phyloP scores from a whole-genome alignment of 2,329 filamentous ascomycete genomes.

The Paecilomyces formosus region DNA sequence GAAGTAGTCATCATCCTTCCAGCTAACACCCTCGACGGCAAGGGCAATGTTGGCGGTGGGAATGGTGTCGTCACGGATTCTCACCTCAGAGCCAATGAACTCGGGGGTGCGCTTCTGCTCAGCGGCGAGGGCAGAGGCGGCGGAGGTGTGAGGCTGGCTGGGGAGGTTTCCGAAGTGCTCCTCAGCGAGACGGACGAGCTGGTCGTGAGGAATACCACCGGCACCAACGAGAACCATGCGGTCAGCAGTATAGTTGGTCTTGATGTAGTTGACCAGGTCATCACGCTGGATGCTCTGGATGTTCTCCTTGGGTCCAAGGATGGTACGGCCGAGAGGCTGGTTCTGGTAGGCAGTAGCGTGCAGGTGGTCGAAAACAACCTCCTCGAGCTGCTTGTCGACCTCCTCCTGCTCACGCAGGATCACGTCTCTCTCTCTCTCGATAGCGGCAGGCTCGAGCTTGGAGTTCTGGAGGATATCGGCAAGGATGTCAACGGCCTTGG shows the following conservation, averaged over 20 bases:
- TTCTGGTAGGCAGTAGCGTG: constrained; percentile 97
- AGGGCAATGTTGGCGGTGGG: constrained; percentile 96
- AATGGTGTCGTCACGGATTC: constrained; percentile 93
- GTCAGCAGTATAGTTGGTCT: constrained; percentile 98
- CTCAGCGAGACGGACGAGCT: constrained; percentile 93
- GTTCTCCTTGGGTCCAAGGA: constrained; percentile 96
- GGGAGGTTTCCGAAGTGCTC: constrained; percentile 85
- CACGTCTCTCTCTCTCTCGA: constrained; percentile 96
- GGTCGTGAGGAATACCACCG: constrained; percentile 85
- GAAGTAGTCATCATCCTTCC: constrained; percentile 99
- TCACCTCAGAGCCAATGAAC: constrained; percentile 93
- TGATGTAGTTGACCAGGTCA: constrained; percentile 93
- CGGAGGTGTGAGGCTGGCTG: constrained; percentile 64
- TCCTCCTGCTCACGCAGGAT: constrained; percentile 98
- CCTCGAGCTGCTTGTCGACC: constrained; percentile 99
- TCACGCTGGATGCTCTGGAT: constrained; percentile 90
- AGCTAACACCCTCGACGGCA: constrained; percentile 98
- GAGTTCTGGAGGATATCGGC: constrained; percentile 99
- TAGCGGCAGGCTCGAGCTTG: constrained; percentile 86
- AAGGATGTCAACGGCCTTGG: constrained; percentile 93
- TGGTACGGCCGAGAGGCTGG: constrained; percentile 94
- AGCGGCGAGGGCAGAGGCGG: constrained; percentile 63
- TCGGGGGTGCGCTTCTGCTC: constrained; percentile 79
- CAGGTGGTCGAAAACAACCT: constrained; percentile 98
- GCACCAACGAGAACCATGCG: constrained; percentile 98